Evolutionary conservation across 345 rosid species (phyloP).

Genomic region (Orychophragmus violaceus): DNA sequence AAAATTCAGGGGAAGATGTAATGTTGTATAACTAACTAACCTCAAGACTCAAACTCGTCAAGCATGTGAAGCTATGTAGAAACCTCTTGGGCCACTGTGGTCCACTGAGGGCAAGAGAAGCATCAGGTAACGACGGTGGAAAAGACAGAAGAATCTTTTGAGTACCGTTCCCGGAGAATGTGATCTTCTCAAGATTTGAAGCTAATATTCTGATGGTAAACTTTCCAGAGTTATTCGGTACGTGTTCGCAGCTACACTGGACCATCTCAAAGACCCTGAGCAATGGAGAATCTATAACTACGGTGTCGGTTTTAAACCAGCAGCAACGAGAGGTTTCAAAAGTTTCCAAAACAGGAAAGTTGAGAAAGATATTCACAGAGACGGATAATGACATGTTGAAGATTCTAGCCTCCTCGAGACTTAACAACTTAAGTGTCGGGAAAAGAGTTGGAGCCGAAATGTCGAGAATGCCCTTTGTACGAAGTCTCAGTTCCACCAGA

Average conservation of each 20-base stretch:
- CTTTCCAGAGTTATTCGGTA: neutral
- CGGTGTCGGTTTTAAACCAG: slow-evolving; percentile 5
- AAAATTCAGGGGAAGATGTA: neutral
- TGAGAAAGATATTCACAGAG: neutral
- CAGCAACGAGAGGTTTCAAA: slow-evolving; percentile 4
- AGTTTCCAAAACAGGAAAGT: slow-evolving; percentile 15
- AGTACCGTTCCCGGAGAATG: neutral
- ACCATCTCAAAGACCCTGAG: slow-evolving; percentile 13
- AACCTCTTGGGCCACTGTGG: too few species aligned
- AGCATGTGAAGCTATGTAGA: too few species aligned
- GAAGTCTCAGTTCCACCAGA: slow-evolving; percentile 15
- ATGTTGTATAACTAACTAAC: slow-evolving; percentile 9
- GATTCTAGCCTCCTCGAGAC: slow-evolving; percentile 13
- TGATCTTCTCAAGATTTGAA: slow-evolving; percentile 9
- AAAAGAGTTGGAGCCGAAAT: neutral
- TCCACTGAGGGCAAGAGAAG: too few species aligned
- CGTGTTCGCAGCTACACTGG: slow-evolving; percentile 5
- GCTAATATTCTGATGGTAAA: slow-evolving; percentile 9
- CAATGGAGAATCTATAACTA: slow-evolving; percentile 5
- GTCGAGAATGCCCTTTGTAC: slow-evolving; percentile 3
- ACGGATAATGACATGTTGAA: slow-evolving; percentile 11
- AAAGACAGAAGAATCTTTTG: neutral
- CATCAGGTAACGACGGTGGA: slow-evolving; percentile 15
- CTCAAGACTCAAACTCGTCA: too few species aligned
- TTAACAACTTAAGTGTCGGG: slow-evolving; percentile 7